These are phyloP conservation scores for Salisapilia sapeloensis DNA, from an alignment of 352 stramenopile species.

Conservation along the genomic window DNA sequence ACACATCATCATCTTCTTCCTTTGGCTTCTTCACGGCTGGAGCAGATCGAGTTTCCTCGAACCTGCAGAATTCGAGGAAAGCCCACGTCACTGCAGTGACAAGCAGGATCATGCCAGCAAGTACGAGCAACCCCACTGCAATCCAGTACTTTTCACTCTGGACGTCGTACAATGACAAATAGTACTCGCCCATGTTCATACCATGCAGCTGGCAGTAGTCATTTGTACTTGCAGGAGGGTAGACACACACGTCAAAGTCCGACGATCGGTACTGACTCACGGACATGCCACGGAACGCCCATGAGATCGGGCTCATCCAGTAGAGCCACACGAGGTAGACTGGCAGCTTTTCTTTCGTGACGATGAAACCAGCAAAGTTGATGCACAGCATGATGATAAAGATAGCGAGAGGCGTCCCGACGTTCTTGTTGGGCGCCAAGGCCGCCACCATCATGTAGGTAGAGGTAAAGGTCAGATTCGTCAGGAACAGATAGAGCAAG, in stretches of 20 bases:
- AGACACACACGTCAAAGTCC: conserved; percentile 16
- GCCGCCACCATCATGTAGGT: conserved; percentile 33
- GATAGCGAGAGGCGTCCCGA: conserved; percentile 19
- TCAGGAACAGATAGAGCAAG: conserved; percentile 41
- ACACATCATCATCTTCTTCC: too few relatives aligned
- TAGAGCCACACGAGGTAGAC: conserved; percentile 42
- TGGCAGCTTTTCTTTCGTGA: conserved; percentile 25
- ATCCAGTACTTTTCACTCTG: conserved; percentile 27
- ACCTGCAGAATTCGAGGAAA: conserved; percentile 21
- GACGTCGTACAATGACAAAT: conserved; percentile 27
- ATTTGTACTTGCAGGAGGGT: conserved; percentile 9
- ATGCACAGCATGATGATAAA: conserved; percentile 16
- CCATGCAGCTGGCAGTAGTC: conserved; percentile 27
- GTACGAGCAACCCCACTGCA: conserved; percentile 9
- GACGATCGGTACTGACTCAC: conserved; percentile 18
- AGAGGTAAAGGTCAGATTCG: conserved; percentile 42
- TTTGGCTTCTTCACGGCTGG: too few relatives aligned
- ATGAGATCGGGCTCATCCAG: conserved; percentile 32
- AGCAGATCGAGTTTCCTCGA: too few relatives aligned
- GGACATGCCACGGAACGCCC: conserved; percentile 14
- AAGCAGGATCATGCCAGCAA: conserved; percentile 11
- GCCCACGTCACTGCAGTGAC: conserved; percentile 18
- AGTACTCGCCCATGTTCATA: conserved; percentile 22
- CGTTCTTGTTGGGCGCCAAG: conserved; percentile 9
- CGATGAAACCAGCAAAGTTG: conserved; percentile 35